Percentiles rank a stretch among this genome's conserved stretches.
phyloP scores from a whole-genome alignment of 495 filamentous ascomycete species.

The Penicillium canariense region DNA sequence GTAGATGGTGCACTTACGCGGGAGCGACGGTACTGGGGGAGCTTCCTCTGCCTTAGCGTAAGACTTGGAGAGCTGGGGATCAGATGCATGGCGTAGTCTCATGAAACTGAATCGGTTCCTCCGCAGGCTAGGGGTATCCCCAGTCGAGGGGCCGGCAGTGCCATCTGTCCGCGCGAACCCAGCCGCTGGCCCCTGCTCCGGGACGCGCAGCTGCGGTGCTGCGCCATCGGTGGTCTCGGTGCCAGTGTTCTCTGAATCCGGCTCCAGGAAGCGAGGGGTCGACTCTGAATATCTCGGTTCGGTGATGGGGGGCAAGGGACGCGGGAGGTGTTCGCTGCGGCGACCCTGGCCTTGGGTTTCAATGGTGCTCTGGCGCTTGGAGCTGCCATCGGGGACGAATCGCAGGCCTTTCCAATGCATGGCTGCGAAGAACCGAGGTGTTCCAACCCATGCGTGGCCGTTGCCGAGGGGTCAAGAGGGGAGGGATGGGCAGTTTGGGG shows the following conservation, averaged over 20 bases:
- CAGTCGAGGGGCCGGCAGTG: slow-evolving; percentile 15
- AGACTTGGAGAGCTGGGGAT: slow-evolving; percentile 84
- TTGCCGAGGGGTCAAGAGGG: not conserved
- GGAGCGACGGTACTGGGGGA: slow-evolving; percentile 76
- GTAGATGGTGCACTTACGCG: slow-evolving; percentile 52
- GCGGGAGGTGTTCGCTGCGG: slow-evolving; percentile 45
- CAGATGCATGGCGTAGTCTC: slow-evolving; percentile 88
- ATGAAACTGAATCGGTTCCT: slow-evolving; percentile 80
- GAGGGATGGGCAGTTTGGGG: not conserved
- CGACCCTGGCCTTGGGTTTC: slow-evolving; percentile 34
- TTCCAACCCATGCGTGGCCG: slow-evolving; percentile 24
- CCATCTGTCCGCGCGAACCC: slow-evolving; percentile 16
- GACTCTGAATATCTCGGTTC: slow-evolving; percentile 43
- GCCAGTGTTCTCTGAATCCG: slow-evolving; percentile 10
- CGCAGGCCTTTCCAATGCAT: slow-evolving; percentile 52
- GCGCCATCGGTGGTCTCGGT: slow-evolving; percentile 8
- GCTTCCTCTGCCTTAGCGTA: slow-evolving; percentile 62
- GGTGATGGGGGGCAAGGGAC: slow-evolving; percentile 33
- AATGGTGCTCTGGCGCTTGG: slow-evolving; percentile 39
- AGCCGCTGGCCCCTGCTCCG: slow-evolving; percentile 12
- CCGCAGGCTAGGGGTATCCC: slow-evolving; percentile 30
- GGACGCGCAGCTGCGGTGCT: slow-evolving; percentile 11
- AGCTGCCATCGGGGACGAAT: slow-evolving; percentile 38
- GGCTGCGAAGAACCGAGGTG: slow-evolving; percentile 23
- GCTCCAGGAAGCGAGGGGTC: slow-evolving; percentile 28